A percentile compares a stretch with the other conserved stretches of the same genome.
phyloP scores from a whole-genome alignment of 805 yeast genomes.

The Lipomyces mesembrius region DNA sequence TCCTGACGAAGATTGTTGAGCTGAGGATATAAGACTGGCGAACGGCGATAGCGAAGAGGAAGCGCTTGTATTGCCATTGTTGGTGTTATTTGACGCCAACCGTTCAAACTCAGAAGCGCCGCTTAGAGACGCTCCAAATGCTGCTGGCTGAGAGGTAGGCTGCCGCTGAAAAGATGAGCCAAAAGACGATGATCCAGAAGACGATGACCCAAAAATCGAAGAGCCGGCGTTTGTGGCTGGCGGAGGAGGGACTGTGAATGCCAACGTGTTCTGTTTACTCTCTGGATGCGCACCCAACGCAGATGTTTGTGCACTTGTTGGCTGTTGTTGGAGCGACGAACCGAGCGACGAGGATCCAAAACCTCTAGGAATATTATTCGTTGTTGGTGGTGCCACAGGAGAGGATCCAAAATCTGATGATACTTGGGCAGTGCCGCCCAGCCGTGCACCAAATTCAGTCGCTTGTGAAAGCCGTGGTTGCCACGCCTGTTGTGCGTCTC shows the following conservation, averaged over 20 bases:
- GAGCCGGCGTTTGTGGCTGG: conserved; percentile 11
- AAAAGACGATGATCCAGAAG: neutral
- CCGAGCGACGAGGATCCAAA: neutral
- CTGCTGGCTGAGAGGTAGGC: conserved; percentile 9
- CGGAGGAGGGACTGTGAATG: conserved; percentile 9
- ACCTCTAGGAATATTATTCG: neutral
- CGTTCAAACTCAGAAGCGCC: conserved; percentile 11
- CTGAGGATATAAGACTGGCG: neutral
- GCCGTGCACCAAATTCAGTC: neutral
- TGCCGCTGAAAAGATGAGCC: conserved; percentile 2
- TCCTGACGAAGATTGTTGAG: neutral
- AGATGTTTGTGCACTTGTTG: neutral
- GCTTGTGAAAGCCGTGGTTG: neutral
- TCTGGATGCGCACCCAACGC: conserved; percentile 19
- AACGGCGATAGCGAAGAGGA: neutral
- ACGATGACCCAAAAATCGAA: neutral
- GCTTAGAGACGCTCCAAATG: conserved; percentile 10
- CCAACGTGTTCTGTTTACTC: conserved; percentile 4
- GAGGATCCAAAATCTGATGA: conserved; percentile 2
- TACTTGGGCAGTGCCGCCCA: neutral
- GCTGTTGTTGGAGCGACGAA: neutral
- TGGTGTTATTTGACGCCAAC: neutral
- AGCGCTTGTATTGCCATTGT: neutral
- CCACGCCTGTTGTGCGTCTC: neutral
- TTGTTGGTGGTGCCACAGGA: neutral